phyloP scores from a whole-genome alignment of 208 protist species.

The Leishmania braziliensis region DNA sequence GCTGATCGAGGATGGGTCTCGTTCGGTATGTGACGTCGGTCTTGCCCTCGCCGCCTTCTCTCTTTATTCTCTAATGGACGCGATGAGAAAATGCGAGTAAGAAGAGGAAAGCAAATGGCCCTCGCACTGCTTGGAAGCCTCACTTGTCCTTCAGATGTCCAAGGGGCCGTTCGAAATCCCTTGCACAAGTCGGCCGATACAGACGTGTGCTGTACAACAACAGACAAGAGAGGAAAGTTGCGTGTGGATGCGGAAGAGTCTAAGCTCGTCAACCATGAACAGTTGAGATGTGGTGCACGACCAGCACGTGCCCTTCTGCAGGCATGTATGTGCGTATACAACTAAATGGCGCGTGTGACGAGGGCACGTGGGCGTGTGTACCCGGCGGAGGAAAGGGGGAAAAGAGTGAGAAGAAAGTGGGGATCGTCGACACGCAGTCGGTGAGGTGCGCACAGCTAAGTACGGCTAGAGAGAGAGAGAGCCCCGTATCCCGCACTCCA shows the following conservation, averaged over 20 bases:
- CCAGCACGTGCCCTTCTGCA: not conserved
- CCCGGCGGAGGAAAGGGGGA: not conserved
- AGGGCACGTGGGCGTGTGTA: not conserved
- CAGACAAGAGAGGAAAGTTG: not conserved
- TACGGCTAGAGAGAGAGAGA: not conserved
- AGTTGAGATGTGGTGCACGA: not conserved
- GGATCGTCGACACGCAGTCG: not conserved
- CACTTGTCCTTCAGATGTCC: not conserved
- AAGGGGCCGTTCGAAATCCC: not conserved
- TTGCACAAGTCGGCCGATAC: not conserved
- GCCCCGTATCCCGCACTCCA: not conserved
- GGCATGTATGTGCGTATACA: not conserved
- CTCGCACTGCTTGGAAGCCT: not conserved
- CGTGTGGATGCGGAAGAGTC: not conserved
- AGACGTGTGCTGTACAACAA: not conserved
- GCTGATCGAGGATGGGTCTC: not conserved
- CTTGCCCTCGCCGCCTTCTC: not conserved
- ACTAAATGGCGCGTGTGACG: not conserved
- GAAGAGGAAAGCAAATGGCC: not conserved
- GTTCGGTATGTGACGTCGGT: not conserved
- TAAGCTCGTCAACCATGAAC: not conserved
- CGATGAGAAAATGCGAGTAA: not conserved
- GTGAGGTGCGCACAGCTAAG: not conserved
- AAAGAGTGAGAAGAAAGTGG: not conserved
- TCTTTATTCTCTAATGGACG: not conserved